phyloP scores from a whole-genome alignment of 2,329 filamentous ascomycete species.

The Pseudocercospora cruenta region DNA sequence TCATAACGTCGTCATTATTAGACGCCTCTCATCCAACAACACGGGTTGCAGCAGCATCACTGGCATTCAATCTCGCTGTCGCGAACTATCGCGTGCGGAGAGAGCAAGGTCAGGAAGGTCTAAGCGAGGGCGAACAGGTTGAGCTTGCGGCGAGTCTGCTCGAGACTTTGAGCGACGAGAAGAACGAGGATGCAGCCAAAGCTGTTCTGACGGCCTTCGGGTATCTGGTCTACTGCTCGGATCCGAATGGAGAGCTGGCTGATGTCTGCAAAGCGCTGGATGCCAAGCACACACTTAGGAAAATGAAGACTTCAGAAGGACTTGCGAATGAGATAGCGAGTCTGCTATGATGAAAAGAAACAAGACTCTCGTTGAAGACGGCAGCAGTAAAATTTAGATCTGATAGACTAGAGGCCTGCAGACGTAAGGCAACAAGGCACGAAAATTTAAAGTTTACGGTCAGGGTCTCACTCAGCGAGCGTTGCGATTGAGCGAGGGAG shows the following conservation, averaged over 20 bases:
- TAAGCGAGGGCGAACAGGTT: slow-evolving; percentile 73
- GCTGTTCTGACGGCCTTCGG: slow-evolving; percentile 78
- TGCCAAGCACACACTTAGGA: slow-evolving; percentile 64
- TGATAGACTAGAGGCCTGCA: neutral
- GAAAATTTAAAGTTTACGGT: neutral
- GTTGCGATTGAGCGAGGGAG: neutral
- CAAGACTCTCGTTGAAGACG: too few species aligned
- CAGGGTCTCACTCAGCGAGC: neutral
- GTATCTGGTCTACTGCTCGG: slow-evolving; percentile 71
- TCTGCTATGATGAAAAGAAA: slow-evolving; percentile 23
- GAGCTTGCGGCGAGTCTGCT: slow-evolving; percentile 80
- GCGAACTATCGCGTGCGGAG: slow-evolving; percentile 69
- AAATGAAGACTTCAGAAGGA: slow-evolving; percentile 39
- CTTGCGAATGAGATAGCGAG: slow-evolving; percentile 38
- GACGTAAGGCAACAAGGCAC: neutral
- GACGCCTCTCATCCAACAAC: slow-evolving; percentile 74
- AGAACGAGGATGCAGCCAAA: slow-evolving; percentile 67
- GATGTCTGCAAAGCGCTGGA: slow-evolving; percentile 81
- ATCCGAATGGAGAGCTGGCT: slow-evolving; percentile 72
- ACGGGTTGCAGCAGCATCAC: slow-evolving; percentile 77
- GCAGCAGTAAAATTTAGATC: neutral
- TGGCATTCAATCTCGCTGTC: slow-evolving; percentile 80
- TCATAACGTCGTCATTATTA: slow-evolving; percentile 77
- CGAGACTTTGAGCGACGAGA: slow-evolving; percentile 67
- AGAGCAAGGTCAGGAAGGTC: slow-evolving; percentile 58